A percentile compares a stretch with the other conserved stretches of the same genome.
Conservation (phyloP, 148 eudicot genomes). For the Vaccinium myrtillus region DNA sequence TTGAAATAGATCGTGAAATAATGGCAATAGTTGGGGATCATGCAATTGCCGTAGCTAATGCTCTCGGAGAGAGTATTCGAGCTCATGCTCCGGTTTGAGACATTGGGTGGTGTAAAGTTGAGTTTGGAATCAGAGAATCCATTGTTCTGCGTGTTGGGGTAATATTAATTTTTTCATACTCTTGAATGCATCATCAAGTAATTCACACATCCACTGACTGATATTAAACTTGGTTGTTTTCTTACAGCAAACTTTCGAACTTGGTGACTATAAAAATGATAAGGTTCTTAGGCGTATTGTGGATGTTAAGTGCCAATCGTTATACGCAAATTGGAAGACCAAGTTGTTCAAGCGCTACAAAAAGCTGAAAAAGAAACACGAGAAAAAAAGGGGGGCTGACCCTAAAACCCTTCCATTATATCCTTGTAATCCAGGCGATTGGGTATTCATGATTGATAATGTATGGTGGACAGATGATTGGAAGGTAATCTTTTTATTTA, state of each 20-base stretch:
- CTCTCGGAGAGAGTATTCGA: neutral
- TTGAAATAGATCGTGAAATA: neutral
- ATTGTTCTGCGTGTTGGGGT: neutral
- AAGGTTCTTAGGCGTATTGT: neutral
- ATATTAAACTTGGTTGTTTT: neutral
- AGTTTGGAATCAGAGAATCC: neutral
- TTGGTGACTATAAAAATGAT: neutral
- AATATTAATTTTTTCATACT: neutral
- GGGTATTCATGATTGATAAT: no score
- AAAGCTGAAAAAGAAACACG: no score
- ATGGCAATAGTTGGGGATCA: neutral
- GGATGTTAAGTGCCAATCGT: neutral
- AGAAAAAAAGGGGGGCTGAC: no score
- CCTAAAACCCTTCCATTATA: no score
- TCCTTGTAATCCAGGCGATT: no score
- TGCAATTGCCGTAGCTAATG: neutral
- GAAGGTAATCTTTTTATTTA: no score
- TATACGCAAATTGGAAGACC: no score
- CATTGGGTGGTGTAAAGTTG: neutral
- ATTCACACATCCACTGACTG: neutral
- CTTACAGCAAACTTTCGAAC: neutral
- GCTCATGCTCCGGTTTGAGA: neutral
- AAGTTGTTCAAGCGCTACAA: no score
- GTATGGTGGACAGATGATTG: no score
- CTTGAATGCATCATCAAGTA: neutral